Evolutionary conservation across 768 basidiomycete species (phyloP), one percentile per base, ranked within the genome.

Genomic region (Chalciporus sphaerocephalus): DNA sequence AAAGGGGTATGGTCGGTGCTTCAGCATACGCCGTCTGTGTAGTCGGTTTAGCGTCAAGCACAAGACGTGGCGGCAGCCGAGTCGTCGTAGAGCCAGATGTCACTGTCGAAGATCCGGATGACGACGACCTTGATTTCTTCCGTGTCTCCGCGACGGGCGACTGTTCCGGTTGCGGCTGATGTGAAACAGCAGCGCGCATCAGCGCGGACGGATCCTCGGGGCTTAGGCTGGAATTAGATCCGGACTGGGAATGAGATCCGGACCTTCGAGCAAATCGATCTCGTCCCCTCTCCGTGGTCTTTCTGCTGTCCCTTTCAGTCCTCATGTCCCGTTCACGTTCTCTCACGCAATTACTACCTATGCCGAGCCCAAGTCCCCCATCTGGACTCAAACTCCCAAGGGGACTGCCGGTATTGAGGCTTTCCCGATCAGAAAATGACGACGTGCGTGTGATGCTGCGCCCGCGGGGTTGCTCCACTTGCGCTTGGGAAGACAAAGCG

Each of bases 381-480:
- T 75, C 75, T 7, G 75, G 75, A 27, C 67, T 68, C 45, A 73
- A 25, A 38, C 63, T 69, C 27, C 68, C 67, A 16, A 66, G 35
- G n/a, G 67, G 66, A 40, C 63, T 70, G 24, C 66, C 71, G 6
- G 66, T 51, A 20, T 56, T 49, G 49, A 69, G 46, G 41, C 68
- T 63, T 13, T 75, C 74, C 8, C 75, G 69, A 50, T 80, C 80
- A 40, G 76, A 78, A 35, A 78, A 79, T 1, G 80, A 77, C 13
- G 79, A 69, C 6, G 74, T 75, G 30, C 80, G 74, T 16, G 79
- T 72, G 39, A 67, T 68, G 33, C 80, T 80, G 17, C 82, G 70
- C 3, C 83, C 81, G 12, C 83, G 74, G 18, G 51, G 21, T 15
- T 60, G 62, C 28, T 59, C 68, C 6, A 42, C 60, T 44, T 63